phyloP scores from a whole-genome alignment of 2,329 filamentous ascomycete genomes.

The Penicillium sp. region DNA sequence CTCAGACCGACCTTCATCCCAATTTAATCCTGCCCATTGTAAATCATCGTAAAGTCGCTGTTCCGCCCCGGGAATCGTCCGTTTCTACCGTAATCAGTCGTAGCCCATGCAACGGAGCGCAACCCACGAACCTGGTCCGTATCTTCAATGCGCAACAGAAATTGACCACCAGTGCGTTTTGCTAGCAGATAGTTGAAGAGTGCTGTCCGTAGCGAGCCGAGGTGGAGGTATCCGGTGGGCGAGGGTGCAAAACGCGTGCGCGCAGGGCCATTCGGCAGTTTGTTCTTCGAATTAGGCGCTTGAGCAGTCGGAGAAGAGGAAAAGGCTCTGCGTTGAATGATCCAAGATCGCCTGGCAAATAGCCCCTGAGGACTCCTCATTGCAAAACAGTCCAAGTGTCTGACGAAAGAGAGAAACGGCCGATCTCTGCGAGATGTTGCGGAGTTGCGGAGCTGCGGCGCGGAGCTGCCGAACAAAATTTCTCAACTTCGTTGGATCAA shows the following conservation, averaged over 20 bases:
- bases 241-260: slow-evolving; percentile 92
- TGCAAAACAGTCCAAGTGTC: background rate
- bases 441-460: slow-evolving; percentile 20
- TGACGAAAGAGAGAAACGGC: background rate
- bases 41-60: slow-evolving; percentile 73
- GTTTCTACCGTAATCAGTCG: slow-evolving; percentile 58
- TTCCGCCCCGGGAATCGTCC: slow-evolving; percentile 78
- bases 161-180: slow-evolving; percentile 81
- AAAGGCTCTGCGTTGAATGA: slow-evolving; percentile 32
- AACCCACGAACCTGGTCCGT: slow-evolving; percentile 73
- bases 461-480: slow-evolving; percentile 24
- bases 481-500: slow-evolving; percentile 11
- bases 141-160: slow-evolving; percentile 88
- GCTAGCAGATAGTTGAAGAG: slow-evolving; percentile 96
- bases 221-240: slow-evolving; percentile 87
- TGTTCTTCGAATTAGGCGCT: slow-evolving; percentile 31
- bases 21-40: slow-evolving; percentile 81
- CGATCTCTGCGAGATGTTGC: slow-evolving; percentile 9
- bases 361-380: slow-evolving; percentile 31
- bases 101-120: background rate
- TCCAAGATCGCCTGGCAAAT: slow-evolving; percentile 33
- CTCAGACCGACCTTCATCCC: slow-evolving; percentile 73
- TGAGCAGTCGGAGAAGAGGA: slow-evolving; percentile 29
- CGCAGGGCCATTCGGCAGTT: slow-evolving; percentile 54
- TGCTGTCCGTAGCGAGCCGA: slow-evolving; percentile 87